Evolutionary conservation across 345 rosid species (phyloP), one percentile per base, ranked within the genome.

Genomic region (Gossypium arboreum): DNA sequence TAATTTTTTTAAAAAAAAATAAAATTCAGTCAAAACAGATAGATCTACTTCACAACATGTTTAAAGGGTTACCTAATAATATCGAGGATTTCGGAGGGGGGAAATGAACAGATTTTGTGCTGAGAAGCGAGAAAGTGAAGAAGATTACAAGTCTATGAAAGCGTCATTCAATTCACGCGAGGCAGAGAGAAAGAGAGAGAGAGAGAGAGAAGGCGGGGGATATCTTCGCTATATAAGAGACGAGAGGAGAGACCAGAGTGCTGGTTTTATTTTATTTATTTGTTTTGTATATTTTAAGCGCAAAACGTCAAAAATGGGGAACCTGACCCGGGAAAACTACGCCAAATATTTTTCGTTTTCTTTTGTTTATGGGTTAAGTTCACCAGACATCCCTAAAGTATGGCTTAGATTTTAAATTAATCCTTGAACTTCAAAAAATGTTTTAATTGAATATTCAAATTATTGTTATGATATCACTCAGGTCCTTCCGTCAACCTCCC

Each of bases 41-140:
- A 27, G 44, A 70, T 51, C 73, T 52, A 70, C 47, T 70, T 64
- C 61, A 22, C 61, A 57, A 10, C 61, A 57, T 12, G 27, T 60
- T 60, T 27, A 25, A 60, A 22, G 44, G 15, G 41, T 55, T 56
- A 18, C 39, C 47, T 4, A 5, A 9, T 52, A 27, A 41, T 56
- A 22, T 8, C 7, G 13, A 18, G 12, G 62, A 44, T 71, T 71
- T 34, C 13, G 20, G 3, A 11, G 12, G 12, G 3, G 34, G 7
- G 20, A 7, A 56, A 7, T 2, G 20, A 55, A 7, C 74, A 12
- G 74, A 56, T 18, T 18, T 18, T 12, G 8, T 18, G 74, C 48
- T 17, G 52, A 8, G 65, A 22, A 22, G 15, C 50, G 29, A 41
- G 41, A 43, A 43, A 56, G 7, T 45, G 50, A 24, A 5, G 50